Evolutionary conservation across 768 basidiomycete species (phyloP), one percentile per base, ranked within the genome.

Genomic region (Galerina sulciceps): DNA sequence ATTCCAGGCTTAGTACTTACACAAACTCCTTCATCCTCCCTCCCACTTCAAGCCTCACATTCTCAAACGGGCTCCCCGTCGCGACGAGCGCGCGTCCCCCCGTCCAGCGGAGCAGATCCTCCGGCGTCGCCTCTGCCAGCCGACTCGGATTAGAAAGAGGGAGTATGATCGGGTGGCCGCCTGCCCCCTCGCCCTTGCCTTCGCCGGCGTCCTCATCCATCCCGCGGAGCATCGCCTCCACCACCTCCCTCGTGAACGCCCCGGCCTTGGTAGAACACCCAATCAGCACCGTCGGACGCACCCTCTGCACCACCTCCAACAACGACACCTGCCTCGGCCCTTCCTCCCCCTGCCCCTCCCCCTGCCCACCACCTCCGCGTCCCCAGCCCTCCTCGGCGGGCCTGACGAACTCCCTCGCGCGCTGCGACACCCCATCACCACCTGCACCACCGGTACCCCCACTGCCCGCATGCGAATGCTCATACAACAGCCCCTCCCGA

Each of bases 21-120:
- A 81, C 69, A 66, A 73, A 71, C 36, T 68, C 65, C 41, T 88
- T 89, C 38, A 86, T 79, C 71, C 85, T 86, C 45, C 89, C 85
- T 54, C 81, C 81, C 5, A 71, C 65, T 2, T 83, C 81, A 76
- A 85, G 82, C 73, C 84, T 83, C 31, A 87, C 88, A 23, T 85
- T 85, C 8, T 85, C 85, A 78, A 94, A 96, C 2, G 93, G 93
- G 57, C 89, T 90, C 17, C 93, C 94, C 10, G 90, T 94, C 1
- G 93, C 92, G 51, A 94, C 76, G 50, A 96, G 74, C 10, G 92
- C 94, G 65, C 82, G 85, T 3, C 91, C 93, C 1, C 84, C 73
- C 2, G 92, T 90, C 94, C 94, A 96, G 15, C 85, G 79, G 65
- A 87, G 84, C 31, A 88, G 81, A 65, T 91, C 83, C 58, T 80